Conservation (phyloP, 2,329 filamentous ascomycete species). For the Beauveria scarabaeidicola region DNA sequence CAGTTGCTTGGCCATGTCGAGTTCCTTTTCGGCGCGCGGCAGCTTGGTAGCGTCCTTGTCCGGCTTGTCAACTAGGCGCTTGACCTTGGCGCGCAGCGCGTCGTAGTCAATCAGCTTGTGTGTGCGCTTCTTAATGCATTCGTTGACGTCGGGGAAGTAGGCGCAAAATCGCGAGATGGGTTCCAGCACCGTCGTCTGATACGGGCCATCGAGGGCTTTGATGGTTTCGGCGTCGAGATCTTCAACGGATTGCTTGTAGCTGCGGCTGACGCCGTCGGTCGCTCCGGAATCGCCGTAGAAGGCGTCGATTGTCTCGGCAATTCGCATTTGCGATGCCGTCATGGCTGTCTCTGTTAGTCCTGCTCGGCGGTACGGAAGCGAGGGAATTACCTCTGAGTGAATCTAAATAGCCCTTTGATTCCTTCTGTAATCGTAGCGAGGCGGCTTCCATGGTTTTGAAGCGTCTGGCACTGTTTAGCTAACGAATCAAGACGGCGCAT, state of each 20-base stretch:
- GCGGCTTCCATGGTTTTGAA: slow-evolving; percentile 97
- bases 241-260: slow-evolving; percentile 97
- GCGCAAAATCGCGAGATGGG: slow-evolving; percentile 94
- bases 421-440: slow-evolving; percentile 85
- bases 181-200: slow-evolving; percentile 87
- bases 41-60: slow-evolving; percentile 98
- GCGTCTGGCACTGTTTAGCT: slow-evolving; percentile 48
- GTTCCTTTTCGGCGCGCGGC: slow-evolving; percentile 90
- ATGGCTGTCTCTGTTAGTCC: slow-evolving; percentile 53
- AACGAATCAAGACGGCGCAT: neutral
- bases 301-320: slow-evolving; percentile 97
- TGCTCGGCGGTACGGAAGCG: no score
- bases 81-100: slow-evolving; percentile 88
- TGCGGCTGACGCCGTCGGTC: slow-evolving; percentile 87
- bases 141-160: slow-evolving; percentile 98
- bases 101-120: slow-evolving; percentile 99
- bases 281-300: slow-evolving; percentile 97
- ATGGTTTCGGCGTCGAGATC: slow-evolving; percentile 97
- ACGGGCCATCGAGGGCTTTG: slow-evolving; percentile 94
- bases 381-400: slow-evolving; percentile 65
- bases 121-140: slow-evolving; percentile 98
- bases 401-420: slow-evolving; percentile 96
- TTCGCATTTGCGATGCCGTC: slow-evolving; percentile 98
- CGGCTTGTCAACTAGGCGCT: slow-evolving; percentile 94
- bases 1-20: slow-evolving; percentile 83